Percentiles rank a stretch among this genome's conserved stretches.
Conservation (phyloP, 805 yeast species). For the Nakazawaea holstii region DNA sequence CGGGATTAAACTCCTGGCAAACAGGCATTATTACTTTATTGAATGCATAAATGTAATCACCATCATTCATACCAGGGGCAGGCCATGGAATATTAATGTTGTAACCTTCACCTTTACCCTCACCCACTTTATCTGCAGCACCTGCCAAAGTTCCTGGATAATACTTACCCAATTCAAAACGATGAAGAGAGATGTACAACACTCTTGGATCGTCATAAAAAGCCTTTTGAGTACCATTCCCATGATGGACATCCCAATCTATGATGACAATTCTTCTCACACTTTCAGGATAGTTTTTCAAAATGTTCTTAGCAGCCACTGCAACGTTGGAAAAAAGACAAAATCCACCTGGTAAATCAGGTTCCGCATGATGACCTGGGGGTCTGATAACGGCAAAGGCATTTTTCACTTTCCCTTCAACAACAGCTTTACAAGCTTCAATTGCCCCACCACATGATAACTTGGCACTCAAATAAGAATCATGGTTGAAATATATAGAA, state of each 20-base stretch:
- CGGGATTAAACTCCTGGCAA: constrained; percentile 86
- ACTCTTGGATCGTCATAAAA: constrained; percentile 88
- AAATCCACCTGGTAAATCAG: constrained; percentile 95
- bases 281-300: constrained; percentile 80
- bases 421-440: constrained; percentile 93
- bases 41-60: constrained; percentile 91
- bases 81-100: constrained; percentile 95
- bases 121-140: constrained; percentile 75
- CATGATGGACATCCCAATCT: constrained; percentile 99
- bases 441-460: constrained; percentile 96
- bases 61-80: constrained; percentile 86
- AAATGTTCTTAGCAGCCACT: constrained; percentile 85
- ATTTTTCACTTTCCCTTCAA: constrained; percentile 87
- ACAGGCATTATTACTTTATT: constrained; percentile 82
- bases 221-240: constrained; percentile 96
- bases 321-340: constrained; percentile 96
- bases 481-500: constrained; percentile 91
- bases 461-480: constrained; percentile 80
- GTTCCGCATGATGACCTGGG: constrained; percentile 99
- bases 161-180: constrained; percentile 87
- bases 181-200: constrained; percentile 83
- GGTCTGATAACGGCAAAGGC: constrained; percentile 95
- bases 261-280: constrained; percentile 77
- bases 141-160: constrained; percentile 94
- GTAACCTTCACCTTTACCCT: constrained; percentile 80